Percentiles rank a stretch among this genome's conserved stretches.
These are phyloP conservation scores for Jatropha multifida DNA, from an alignment of 441 rosid species.

Conservation along the genomic window DNA sequence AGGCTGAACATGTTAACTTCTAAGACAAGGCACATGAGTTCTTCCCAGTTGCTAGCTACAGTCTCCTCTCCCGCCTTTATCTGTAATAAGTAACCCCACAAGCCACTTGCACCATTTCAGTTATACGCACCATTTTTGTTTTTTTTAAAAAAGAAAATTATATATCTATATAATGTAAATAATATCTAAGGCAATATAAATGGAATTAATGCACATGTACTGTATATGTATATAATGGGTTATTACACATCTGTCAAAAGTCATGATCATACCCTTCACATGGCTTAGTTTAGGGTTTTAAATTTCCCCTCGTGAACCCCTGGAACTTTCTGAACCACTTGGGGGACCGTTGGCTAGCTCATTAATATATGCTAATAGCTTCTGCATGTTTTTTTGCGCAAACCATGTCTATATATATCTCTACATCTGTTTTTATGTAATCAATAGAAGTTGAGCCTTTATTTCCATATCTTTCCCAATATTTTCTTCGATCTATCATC, in stretches of 20 bases:
- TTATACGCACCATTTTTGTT: not conserved
- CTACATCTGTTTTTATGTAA: not conserved
- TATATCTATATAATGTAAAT: not conserved
- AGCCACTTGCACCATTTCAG: not conserved
- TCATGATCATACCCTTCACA: conserved; percentile 33
- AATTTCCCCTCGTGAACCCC: conserved; percentile 27
- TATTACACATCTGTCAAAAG: conserved; percentile 18
- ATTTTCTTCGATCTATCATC: not conserved
- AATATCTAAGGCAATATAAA: not conserved
- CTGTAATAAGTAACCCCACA: conserved; percentile 24
- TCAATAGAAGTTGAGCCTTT: not conserved
- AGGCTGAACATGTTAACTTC: not conserved
- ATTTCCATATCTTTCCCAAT: not conserved
- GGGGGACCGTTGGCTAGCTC: conserved; percentile 28
- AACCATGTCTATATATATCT: not conserved
- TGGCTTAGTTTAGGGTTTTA: conserved; percentile 22
- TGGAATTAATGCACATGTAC: conserved; percentile 16
- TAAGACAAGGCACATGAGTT: conserved; percentile 28
- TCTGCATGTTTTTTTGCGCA: not conserved
- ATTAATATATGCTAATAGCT: not conserved
- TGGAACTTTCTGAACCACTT: conserved; percentile 26
- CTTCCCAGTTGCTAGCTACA: conserved; percentile 1
- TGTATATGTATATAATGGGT: not conserved
- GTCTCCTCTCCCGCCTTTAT: not conserved
- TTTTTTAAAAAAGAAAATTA: too few species aligned